Evolutionary conservation across 495 filamentous ascomycete species (phyloP).

Genomic region (Podospora tetraspora): DNA sequence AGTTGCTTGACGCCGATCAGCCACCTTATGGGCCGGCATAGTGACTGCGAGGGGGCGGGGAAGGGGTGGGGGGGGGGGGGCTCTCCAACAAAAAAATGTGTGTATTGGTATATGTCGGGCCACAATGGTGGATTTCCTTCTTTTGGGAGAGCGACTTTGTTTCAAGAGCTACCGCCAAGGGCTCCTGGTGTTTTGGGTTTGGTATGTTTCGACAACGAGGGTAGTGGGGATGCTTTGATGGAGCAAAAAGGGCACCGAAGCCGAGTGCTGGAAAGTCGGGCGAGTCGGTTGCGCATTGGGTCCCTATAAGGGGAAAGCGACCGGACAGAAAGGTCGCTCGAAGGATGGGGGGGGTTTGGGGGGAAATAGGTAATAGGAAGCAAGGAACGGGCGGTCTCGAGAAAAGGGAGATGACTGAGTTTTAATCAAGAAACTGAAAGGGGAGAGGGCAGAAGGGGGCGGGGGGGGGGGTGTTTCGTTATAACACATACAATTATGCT

Average conservation of each 20-base stretch:
- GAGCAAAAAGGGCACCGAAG: background rate
- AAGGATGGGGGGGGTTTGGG: too few relatives aligned
- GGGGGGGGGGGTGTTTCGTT: background rate
- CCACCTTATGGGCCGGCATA: background rate
- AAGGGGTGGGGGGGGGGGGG: too few relatives aligned
- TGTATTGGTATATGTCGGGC: too few relatives aligned
- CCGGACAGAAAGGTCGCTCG: background rate
- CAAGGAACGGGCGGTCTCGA: too few relatives aligned
- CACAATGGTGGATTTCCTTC: too few relatives aligned
- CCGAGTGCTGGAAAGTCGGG: background rate
- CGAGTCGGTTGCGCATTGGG: background rate
- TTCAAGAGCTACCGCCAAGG: too few relatives aligned
- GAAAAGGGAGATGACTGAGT: background rate
- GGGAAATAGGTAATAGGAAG: too few relatives aligned
- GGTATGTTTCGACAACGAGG: too few relatives aligned
- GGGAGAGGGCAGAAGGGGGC: too few relatives aligned
- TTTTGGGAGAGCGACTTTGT: too few relatives aligned
- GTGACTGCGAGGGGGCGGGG: too few relatives aligned
- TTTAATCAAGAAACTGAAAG: background rate
- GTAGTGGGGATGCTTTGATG: background rate
- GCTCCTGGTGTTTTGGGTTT: too few relatives aligned
- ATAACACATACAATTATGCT: constrained; percentile 15
- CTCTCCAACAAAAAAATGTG: background rate
- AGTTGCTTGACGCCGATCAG: constrained; percentile 20
- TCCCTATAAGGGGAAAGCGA: background rate